These are phyloP conservation scores for Fusarium pseudoanthophilum DNA, from an alignment of 2,329 filamentous ascomycete genomes.

Conservation along the genomic window DNA sequence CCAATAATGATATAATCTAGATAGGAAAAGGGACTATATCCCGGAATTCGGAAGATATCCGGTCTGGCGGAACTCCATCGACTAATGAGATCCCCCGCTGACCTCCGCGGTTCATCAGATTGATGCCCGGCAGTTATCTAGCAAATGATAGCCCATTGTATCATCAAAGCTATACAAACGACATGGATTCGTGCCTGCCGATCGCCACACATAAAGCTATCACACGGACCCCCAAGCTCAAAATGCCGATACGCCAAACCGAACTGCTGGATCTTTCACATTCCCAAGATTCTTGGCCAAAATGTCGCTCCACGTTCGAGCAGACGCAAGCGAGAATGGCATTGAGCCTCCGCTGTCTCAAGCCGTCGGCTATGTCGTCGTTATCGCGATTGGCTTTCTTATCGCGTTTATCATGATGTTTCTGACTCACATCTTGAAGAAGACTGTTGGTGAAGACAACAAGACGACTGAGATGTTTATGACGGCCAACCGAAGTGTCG, in stretches of 20 bases:
- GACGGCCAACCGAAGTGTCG: conserved; percentile 62
- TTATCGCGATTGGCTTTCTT: conserved; percentile 49
- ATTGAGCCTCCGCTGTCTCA: conserved; percentile 46
- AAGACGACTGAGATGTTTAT: conserved; percentile 66
- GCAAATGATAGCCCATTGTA: background rate
- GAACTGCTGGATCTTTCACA: background rate
- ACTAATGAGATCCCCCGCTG: background rate
- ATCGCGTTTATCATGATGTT: conserved; percentile 58
- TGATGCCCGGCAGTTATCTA: background rate
- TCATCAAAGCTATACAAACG: conserved; percentile 10
- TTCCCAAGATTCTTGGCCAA: background rate
- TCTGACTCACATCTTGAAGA: conserved; percentile 58
- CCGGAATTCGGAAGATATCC: background rate
- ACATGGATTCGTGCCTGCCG: background rate
- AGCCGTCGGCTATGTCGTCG: conserved; percentile 48
- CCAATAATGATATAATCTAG: background rate
- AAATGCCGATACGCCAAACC: background rate
- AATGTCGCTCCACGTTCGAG: conserved; percentile 2
- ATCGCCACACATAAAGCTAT: background rate
- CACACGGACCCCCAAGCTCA: background rate
- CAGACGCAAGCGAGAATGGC: background rate
- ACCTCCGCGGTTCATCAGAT: background rate
- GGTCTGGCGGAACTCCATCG: background rate
- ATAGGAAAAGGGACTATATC: background rate
- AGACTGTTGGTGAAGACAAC: conserved; percentile 62